Evolutionary conservation across 805 yeast genomes (phyloP).

Genomic region (Sugiyamaella marilandica): DNA sequence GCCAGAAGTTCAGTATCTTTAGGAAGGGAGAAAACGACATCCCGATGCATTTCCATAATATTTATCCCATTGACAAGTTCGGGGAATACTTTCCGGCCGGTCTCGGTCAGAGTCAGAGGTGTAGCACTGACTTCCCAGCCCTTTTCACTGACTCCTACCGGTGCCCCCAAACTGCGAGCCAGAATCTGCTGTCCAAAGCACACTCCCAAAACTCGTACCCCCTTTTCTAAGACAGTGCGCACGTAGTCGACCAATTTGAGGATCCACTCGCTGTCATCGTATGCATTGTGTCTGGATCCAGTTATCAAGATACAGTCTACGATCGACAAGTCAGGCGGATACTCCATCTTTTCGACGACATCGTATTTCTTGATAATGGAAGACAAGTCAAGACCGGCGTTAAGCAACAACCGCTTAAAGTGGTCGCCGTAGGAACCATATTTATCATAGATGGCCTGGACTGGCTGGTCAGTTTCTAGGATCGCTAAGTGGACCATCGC

Average conservation of each 20-base stretch:
- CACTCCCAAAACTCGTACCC: slow-evolving; percentile 39
- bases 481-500: not conserved
- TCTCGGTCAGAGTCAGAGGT: slow-evolving; percentile 44
- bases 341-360: slow-evolving; percentile 27
- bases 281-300: slow-evolving; percentile 36
- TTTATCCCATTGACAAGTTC: slow-evolving; percentile 32
- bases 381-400: slow-evolving; percentile 25
- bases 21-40: slow-evolving; percentile 46
- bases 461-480: not conserved
- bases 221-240: slow-evolving; percentile 15
- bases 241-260: slow-evolving; percentile 30
- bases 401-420: slow-evolving; percentile 26
- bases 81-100: slow-evolving; percentile 35
- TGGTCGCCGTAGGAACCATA: slow-evolving; percentile 34
- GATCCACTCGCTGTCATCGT: slow-evolving; percentile 35
- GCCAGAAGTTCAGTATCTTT: slow-evolving; percentile 44
- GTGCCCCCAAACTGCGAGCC: slow-evolving; percentile 59
- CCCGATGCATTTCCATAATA: slow-evolving; percentile 57
- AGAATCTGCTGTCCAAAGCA: slow-evolving; percentile 89
- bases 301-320: slow-evolving; percentile 35
- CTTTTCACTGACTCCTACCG: slow-evolving; percentile 49
- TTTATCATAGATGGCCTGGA: slow-evolving; percentile 5
- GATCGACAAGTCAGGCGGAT: slow-evolving; percentile 23
- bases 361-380: slow-evolving; percentile 23
- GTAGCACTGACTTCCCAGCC: slow-evolving; percentile 76